A percentile compares a stretch with the other conserved stretches of the same genome.
Conservation (phyloP, 148 eudicot genomes). For the Rhododendron griersonianum region DNA sequence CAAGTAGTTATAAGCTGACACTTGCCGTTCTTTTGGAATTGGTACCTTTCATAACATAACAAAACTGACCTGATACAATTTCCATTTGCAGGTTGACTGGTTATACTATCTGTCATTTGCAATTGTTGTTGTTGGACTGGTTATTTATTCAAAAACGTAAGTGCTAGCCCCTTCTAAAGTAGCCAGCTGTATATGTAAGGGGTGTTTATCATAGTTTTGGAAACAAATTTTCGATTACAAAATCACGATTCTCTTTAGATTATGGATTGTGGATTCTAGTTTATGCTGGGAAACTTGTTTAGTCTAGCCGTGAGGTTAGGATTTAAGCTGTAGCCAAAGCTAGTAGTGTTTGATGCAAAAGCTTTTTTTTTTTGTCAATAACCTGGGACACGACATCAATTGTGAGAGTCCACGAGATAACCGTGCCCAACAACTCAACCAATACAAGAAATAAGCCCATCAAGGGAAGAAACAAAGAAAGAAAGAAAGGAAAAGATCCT, state of each 20-base stretch:
- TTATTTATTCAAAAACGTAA: constrained; percentile 66
- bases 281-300: not conserved
- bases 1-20: not conserved
- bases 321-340: not conserved
- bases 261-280: not conserved
- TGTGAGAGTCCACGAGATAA: too few species aligned
- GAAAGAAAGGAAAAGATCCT: too few species aligned
- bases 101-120: constrained; percentile 65
- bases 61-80: constrained; percentile 1
- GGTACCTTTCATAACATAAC: not conserved
- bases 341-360: not conserved
- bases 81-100: constrained; percentile 72
- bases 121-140: constrained; percentile 60
- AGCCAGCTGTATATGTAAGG: not conserved
- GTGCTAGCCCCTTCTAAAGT: not conserved
- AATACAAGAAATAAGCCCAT: too few species aligned
- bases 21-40: not conserved
- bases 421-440: too few species aligned
- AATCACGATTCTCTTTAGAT: not conserved
- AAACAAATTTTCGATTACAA: not conserved
- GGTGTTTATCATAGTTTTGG: not conserved
- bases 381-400: too few species aligned
- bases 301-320: not conserved
- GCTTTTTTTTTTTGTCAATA: not conserved
- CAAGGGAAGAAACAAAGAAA: too few species aligned